These are phyloP conservation scores for Mediolabrus comicus DNA, from an alignment of 108 stramenopile species.

Conservation along the genomic window DNA sequence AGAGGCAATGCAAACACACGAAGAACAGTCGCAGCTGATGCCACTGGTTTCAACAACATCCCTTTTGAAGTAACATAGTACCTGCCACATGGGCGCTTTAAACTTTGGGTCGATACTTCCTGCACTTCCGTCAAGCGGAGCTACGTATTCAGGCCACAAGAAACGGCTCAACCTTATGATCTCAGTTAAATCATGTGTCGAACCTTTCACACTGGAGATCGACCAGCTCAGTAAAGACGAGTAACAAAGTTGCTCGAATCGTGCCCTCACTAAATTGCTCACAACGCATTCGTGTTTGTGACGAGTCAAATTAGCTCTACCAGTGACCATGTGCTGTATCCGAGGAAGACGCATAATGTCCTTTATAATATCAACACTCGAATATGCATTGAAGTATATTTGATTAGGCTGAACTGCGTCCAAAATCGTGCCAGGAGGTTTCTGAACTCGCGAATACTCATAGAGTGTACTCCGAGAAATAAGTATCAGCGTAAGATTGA, in stretches of 20 bases:
- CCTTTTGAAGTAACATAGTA: conserved; percentile 4
- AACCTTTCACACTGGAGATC: conserved; percentile 45
- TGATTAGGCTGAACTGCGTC: conserved; percentile 48
- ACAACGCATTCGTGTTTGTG: conserved; percentile 7
- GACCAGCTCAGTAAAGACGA: conserved; percentile 59
- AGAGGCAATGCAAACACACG: conserved; percentile 4
- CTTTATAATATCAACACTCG: conserved; percentile 27
- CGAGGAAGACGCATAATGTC: conserved; percentile 34
- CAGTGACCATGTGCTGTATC: conserved; percentile 19
- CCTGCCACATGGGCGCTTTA: conserved; percentile 8
- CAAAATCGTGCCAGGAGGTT: conserved; percentile 42
- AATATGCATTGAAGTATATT: conserved; percentile 56
- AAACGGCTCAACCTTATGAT: conserved; percentile 52
- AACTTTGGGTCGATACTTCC: background rate
- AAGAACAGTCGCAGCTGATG: conserved; percentile 4
- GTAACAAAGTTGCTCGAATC: conserved; percentile 22
- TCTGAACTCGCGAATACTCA: conserved; percentile 45
- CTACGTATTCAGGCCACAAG: conserved; percentile 60
- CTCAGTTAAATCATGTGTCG: conserved; percentile 61
- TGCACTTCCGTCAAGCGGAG: conserved; percentile 24
- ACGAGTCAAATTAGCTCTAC: background rate
- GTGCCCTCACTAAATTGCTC: background rate
- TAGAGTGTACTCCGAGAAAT: conserved; percentile 51
- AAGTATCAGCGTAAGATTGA: conserved; percentile 64
- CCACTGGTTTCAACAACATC: background rate